phyloP scores from a whole-genome alignment of 2,329 filamentous ascomycete species.

The Curvularia sp. region DNA sequence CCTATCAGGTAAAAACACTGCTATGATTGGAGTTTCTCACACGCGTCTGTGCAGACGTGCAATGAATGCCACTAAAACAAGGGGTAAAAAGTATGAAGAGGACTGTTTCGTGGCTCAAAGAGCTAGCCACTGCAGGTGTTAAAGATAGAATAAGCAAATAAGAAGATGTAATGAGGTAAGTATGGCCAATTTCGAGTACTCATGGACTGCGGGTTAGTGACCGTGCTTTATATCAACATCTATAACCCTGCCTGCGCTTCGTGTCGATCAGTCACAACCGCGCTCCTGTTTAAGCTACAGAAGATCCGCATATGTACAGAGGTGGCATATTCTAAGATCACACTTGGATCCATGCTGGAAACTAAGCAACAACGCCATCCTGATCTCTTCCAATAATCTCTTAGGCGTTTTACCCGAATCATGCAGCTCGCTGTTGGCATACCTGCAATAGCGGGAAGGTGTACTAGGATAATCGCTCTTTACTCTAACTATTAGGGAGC shows the following conservation, averaged over 20 bases:
- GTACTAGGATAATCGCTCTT: background rate
- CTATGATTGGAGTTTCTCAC: background rate
- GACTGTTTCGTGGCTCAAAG: background rate
- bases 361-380: background rate
- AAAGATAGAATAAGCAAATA: background rate
- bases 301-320: background rate
- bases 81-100: background rate
- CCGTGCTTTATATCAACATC: conserved; percentile 5
- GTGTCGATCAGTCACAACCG: background rate
- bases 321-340: background rate
- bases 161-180: background rate
- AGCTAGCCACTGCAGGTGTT: background rate
- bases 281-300: background rate
- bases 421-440: background rate
- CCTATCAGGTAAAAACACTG: background rate
- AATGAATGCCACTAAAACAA: background rate
- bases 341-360: background rate
- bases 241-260: background rate
- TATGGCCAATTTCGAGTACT: background rate
- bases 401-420: background rate
- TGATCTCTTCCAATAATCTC: background rate
- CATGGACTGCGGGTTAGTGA: background rate
- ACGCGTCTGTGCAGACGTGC: background rate
- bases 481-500: background rate
- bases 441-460: background rate